These are phyloP conservation scores for Pyrus bretschneideri DNA, from an alignment of 306 rosid genomes.

Conservation along the genomic window DNA sequence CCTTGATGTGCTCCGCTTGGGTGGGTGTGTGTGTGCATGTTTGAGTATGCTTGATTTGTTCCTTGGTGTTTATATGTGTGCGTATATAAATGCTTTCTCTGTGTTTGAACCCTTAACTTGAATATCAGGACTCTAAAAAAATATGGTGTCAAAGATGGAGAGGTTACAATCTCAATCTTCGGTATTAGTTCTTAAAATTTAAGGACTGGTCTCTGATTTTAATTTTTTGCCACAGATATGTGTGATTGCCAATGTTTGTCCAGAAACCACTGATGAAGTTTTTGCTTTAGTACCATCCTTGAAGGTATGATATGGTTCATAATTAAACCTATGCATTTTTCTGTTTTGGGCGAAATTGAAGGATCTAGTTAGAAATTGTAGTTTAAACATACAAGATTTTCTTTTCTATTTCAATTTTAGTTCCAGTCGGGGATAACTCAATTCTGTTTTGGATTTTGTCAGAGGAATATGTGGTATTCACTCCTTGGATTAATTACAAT, in stretches of 20 bases:
- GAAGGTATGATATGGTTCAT: slow-evolving; percentile 42
- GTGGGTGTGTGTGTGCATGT: background rate
- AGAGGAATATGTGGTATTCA: background rate
- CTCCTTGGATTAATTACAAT: background rate
- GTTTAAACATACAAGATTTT: background rate
- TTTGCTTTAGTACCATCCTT: slow-evolving; percentile 76
- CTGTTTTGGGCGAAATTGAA: background rate
- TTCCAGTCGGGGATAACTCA: background rate
- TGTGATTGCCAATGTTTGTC: slow-evolving; percentile 75
- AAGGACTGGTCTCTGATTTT: slow-evolving; percentile 17
- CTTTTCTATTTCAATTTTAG: background rate
- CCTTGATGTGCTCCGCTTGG: slow-evolving; percentile 30
- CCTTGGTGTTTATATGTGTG: background rate
- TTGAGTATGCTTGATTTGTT: background rate
- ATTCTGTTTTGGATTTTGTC: background rate
- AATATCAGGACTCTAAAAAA: slow-evolving; percentile 46
- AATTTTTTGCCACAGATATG: slow-evolving; percentile 52
- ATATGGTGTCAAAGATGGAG: slow-evolving; percentile 53
- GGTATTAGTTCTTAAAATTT: slow-evolving; percentile 12
- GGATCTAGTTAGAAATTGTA: no score
- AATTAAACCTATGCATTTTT: background rate
- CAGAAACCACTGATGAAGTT: slow-evolving; percentile 65
- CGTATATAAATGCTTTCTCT: background rate
- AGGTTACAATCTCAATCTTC: slow-evolving; percentile 46
- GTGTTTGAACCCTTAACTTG: slow-evolving; percentile 56